phyloP scores from a whole-genome alignment of 441 rosid genomes.

The Raphanus hybrid region DNA sequence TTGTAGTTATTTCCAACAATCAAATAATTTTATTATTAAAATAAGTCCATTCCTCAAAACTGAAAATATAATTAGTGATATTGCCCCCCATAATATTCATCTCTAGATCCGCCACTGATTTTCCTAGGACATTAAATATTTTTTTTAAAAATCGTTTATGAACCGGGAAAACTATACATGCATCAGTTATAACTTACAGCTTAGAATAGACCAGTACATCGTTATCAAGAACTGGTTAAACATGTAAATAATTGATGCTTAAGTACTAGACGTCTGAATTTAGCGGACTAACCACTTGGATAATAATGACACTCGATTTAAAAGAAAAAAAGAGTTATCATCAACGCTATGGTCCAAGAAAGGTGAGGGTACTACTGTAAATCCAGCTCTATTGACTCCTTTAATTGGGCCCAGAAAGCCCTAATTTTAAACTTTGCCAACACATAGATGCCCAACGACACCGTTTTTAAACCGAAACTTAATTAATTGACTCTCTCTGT shows the following conservation, averaged over 20 bases:
- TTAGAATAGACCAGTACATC: no score
- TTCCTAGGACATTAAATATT: no score
- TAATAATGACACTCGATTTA: slow-evolving; percentile 20
- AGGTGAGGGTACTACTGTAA: slow-evolving; percentile 20
- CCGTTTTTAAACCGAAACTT: neutral
- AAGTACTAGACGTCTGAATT: neutral
- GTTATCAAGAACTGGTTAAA: no score
- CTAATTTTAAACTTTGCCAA: slow-evolving; percentile 27
- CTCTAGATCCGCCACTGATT: no score
- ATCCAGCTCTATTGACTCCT: neutral
- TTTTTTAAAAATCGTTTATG: no score
- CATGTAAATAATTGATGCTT: no score
- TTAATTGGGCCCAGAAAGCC: slow-evolving; percentile 33
- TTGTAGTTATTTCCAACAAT: neutral
- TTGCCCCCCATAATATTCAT: no score
- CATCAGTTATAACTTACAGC: no score
- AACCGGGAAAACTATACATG: no score
- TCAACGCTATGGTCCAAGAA: neutral
- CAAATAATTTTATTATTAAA: neutral
- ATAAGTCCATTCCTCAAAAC: no score
- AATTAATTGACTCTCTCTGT: neutral
- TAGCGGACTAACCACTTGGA: slow-evolving; percentile 30
- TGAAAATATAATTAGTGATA: no score
- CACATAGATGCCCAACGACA: slow-evolving; percentile 20
- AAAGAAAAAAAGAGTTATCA: neutral